Conservation (phyloP, 192 early-diverging fungal species). For the Gaertneriomyces sp. region DNA sequence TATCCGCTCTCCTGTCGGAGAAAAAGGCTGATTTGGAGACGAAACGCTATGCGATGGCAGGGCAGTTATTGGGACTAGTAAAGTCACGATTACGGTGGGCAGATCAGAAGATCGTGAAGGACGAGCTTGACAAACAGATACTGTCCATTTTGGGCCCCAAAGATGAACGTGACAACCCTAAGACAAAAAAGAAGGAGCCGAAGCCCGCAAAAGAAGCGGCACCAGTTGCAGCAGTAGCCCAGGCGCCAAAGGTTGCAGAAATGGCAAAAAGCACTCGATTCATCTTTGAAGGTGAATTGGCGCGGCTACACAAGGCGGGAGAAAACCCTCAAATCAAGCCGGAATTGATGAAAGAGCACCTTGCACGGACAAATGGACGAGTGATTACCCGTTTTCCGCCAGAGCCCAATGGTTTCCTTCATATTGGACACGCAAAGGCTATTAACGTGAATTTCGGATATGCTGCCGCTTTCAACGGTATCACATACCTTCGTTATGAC, state of each 20-base stretch:
- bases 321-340: slow-evolving; percentile 95
- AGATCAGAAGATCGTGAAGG: slow-evolving; percentile 79
- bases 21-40: slow-evolving; percentile 68
- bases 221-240: slow-evolving; percentile 9
- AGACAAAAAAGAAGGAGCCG: slow-evolving; percentile 29
- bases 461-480: slow-evolving; percentile 82
- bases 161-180: slow-evolving; percentile 87
- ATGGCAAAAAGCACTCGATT: slow-evolving; percentile 51
- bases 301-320: slow-evolving; percentile 89
- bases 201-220: slow-evolving; percentile 16
- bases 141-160: slow-evolving; percentile 91
- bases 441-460: slow-evolving; percentile 99
- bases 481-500: slow-evolving; percentile 88
- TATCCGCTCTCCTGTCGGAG: slow-evolving; percentile 61
- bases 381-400: slow-evolving; percentile 99
- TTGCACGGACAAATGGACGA: slow-evolving; percentile 82
- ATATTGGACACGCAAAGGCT: slow-evolving; percentile 99
- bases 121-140: slow-evolving; percentile 81
- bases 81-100: slow-evolving; percentile 84
- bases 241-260: slow-evolving; percentile 41
- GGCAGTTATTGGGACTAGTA: slow-evolving; percentile 69
- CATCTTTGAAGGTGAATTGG: slow-evolving; percentile 89
- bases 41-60: slow-evolving; percentile 83
- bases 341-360: slow-evolving; percentile 82
- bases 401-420: slow-evolving; percentile 98